These are phyloP conservation scores for Paxillus ammoniavirescens DNA, from an alignment of 768 basidiomycete species.

Conservation along the genomic window DNA sequence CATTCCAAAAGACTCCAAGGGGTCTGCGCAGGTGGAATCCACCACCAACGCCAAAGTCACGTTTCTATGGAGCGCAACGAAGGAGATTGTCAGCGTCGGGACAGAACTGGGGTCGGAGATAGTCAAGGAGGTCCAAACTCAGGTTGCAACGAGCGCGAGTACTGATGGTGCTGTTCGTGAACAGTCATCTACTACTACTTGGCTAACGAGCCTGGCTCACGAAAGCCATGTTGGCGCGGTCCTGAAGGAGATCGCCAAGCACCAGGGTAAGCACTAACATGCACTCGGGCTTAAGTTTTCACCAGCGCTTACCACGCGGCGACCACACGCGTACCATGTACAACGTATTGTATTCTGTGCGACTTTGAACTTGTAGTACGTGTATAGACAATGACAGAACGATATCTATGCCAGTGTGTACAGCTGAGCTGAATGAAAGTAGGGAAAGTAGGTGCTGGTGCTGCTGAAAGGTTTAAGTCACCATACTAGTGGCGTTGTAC, in stretches of 20 bases:
- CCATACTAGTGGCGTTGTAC: neutral
- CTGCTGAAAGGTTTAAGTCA: neutral
- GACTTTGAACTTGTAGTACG: too few relatives aligned
- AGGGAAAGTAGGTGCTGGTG: neutral
- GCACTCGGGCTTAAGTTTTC: neutral
- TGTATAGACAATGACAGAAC: too few relatives aligned
- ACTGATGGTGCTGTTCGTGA: constrained; percentile 6
- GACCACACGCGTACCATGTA: too few relatives aligned
- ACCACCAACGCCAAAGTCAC: constrained; percentile 1
- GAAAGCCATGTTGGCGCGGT: constrained; percentile 24
- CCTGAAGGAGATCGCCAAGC: constrained; percentile 17
- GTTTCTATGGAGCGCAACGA: constrained; percentile 15
- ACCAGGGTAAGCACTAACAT: neutral
- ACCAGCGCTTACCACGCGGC: neutral
- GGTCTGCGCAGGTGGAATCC: constrained; percentile 6
- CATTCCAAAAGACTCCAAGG: constrained; percentile 7
- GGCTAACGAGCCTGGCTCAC: constrained; percentile 23
- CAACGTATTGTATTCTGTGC: too few relatives aligned
- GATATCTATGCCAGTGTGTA: too few relatives aligned
- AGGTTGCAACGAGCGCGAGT: constrained; percentile 3
- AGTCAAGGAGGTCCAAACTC: constrained; percentile 21
- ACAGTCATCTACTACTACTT: constrained; percentile 20
- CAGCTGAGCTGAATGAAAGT: neutral
- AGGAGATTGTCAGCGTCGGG: constrained; percentile 13
- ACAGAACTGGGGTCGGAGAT: constrained; percentile 18